Base-by-base conservation (phyloP, 1,284 basidiomycete species). In the Papiliotrema flavescens region DNA sequence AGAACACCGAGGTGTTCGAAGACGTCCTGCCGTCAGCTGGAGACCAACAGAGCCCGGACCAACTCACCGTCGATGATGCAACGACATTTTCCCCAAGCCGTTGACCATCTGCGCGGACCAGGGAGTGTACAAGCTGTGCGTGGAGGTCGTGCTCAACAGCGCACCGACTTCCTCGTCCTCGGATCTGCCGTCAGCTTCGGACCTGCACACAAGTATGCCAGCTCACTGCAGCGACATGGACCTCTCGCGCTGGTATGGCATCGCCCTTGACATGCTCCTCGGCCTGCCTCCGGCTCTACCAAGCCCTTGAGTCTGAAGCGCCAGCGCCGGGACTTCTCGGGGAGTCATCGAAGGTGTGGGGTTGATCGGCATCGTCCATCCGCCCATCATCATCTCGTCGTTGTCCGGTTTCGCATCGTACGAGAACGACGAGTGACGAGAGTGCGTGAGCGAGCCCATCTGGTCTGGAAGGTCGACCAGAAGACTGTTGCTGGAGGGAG, bases 1-100 rank as follows among this genome's bases (percentile, higher is more conserved):
- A 39, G 50, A 37, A 47, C 43, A 34, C 46, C 26, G 46, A 37
- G 15, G 53, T 45, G 41, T 54, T 54, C 3, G 56, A 57, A 8
- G 46, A 36, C 3, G 37, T 40, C 19, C 44, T 22, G 28, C 28
- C 11, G 11, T 32, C 28, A 32, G 28, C 28, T 36, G 20, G 5
- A 47, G 48, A 51, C 20, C 36, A 6, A 2, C 26, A n/a, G 3
- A 8, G 24, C 5, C 26, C 8, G 15, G 35, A 32, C 22, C 13
- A 7, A 36, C 19, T 47, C 37, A 71, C 69, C 64, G 53, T 41
- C 69, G 60, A 45, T 69, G 66, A 41, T 71, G 69, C 19, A 71
- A 56, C 11, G 61, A 54, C 54, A 69, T 64, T 34, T 63, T 60
- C 20, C 49, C 53, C 40, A 70, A 44, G 22, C 64, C 63, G 15